Percentiles rank a stretch among this genome's conserved stretches.
Evolutionary conservation across 192 early-diverging fungal species (phyloP).

Genomic region (Geranomyces michiganensis): DNA sequence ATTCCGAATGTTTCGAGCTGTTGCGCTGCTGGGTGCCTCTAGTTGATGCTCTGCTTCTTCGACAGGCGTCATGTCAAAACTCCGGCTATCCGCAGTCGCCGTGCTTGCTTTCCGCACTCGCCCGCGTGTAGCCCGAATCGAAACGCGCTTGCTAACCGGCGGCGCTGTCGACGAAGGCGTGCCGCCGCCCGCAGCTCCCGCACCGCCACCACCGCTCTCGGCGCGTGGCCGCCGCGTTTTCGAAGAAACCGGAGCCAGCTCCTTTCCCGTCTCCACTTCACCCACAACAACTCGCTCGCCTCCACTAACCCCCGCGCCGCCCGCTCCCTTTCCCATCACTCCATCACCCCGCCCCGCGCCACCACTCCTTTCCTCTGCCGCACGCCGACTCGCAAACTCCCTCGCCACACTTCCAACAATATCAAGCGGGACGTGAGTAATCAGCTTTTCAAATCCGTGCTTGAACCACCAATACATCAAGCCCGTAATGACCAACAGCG

Average conservation of each 20-base stretch:
- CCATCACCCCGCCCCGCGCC: not conserved
- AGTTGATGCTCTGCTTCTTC: not conserved
- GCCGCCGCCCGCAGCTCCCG: not conserved
- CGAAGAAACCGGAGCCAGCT: constrained; percentile 20
- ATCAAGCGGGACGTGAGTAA: constrained; percentile 49
- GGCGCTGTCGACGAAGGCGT: not conserved
- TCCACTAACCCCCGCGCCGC: not conserved
- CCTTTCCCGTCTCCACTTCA: constrained; percentile 21
- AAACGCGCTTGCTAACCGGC: constrained; percentile 20
- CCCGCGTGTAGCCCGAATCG: constrained; percentile 26
- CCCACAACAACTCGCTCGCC: not conserved
- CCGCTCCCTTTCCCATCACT: not conserved
- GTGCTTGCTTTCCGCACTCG: constrained; percentile 18
- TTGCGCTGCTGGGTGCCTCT: too few species aligned
- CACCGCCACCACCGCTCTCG: not conserved
- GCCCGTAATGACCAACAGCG: constrained; percentile 46
- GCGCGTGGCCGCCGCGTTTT: not conserved
- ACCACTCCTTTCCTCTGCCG: constrained; percentile 3
- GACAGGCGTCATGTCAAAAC: not conserved
- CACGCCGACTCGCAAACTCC: constrained; percentile 21
- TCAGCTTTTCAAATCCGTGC: constrained; percentile 53
- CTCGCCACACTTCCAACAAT: constrained; percentile 47
- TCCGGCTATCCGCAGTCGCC: constrained; percentile 7
- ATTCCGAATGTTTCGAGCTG: too few species aligned
- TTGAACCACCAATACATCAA: constrained; percentile 47